Conservation (phyloP, 768 basidiomycete genomes). For the Boletellus sp. region DNA sequence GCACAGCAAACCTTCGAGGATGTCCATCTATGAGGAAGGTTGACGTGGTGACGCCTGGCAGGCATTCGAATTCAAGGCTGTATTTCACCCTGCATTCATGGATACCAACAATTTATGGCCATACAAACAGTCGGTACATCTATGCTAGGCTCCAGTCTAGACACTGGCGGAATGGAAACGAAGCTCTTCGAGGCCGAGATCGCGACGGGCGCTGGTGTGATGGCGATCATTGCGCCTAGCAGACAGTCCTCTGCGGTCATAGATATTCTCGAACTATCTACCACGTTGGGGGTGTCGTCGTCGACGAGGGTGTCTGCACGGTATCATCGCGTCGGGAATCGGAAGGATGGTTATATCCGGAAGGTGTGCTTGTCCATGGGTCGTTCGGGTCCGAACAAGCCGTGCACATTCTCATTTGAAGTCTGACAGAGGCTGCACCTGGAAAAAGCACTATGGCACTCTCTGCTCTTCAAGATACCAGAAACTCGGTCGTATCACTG, state of each 20-base stretch:
- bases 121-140: slow-evolving; percentile 72
- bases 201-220: slow-evolving; percentile 90
- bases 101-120: not conserved
- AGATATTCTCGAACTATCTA: slow-evolving; percentile 84
- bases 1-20: slow-evolving; percentile 92
- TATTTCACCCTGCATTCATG: slow-evolving; percentile 4
- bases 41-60: slow-evolving; percentile 77
- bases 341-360: slow-evolving; percentile 88
- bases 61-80: slow-evolving; percentile 78
- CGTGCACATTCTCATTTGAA: slow-evolving; percentile 71
- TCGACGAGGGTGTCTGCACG: slow-evolving; percentile 84
- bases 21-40: slow-evolving; percentile 80
- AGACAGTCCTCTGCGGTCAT: slow-evolving; percentile 72
- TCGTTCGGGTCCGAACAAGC: slow-evolving; percentile 94
- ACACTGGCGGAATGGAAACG: slow-evolving; percentile 99
- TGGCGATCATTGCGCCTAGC: slow-evolving; percentile 87
- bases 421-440: slow-evolving; percentile 23
- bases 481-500: slow-evolving; percentile 31
- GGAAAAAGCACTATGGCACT: slow-evolving; percentile 29
- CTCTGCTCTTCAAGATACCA: slow-evolving; percentile 15
- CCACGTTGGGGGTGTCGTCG: slow-evolving; percentile 82
- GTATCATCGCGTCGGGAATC: slow-evolving; percentile 84
- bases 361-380: slow-evolving; percentile 88
- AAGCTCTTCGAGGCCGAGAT: slow-evolving; percentile 98
- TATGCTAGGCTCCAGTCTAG: slow-evolving; percentile 88